Base-by-base conservation (phyloP, 495 filamentous ascomycete species). In the Xylaria cubensis region DNA sequence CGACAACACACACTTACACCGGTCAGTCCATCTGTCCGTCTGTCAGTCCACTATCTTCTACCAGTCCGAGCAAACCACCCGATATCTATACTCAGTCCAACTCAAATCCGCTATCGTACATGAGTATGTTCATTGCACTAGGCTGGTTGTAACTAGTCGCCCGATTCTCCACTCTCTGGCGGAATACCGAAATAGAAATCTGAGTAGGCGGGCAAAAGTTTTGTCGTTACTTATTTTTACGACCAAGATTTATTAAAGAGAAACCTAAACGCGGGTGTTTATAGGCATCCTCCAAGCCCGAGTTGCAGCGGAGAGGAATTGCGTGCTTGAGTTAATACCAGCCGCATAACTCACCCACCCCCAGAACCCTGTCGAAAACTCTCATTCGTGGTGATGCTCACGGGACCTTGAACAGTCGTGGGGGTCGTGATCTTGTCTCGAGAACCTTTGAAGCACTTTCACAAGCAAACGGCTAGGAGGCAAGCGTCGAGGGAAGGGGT, bases 321-420 rank as follows among this genome's bases (percentile, higher is more conserved):
- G 75, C 77, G 75, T 76, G 77, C 77, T 79, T 64, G 42, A 32
- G 42, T 51, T 24, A 64, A 19, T 51, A 55, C 46, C 39, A 41
- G 53, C 56, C 48, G 67, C 67, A 70, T 70, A 39, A 39, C 68
- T 70, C 70, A 70, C 39, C 12, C 50, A 70, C 39, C 12, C 51
- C 21, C 58, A 21, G 17, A 17, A 21, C 36, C 51, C 21, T 21
- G 42, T 51, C 62, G 24, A 59, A 26, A 70, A 51, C 24, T 73
- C 65, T 70, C 29, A 74, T 77, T 76, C 72, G 74, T 55, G 42
- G 71, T 41, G 58, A 76, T 79, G 77, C 62, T 51, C 66, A 72
- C 73, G 68, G 74, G 64, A 69, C 74, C 74, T 72, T 77, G 75
- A 79, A 48, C 29, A 51, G 74, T 72, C 63, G 72, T 74, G 75